Evolutionary conservation across 306 rosid species (phyloP), one percentile per base, ranked within the genome.

Genomic region (Biancaea sappan): DNA sequence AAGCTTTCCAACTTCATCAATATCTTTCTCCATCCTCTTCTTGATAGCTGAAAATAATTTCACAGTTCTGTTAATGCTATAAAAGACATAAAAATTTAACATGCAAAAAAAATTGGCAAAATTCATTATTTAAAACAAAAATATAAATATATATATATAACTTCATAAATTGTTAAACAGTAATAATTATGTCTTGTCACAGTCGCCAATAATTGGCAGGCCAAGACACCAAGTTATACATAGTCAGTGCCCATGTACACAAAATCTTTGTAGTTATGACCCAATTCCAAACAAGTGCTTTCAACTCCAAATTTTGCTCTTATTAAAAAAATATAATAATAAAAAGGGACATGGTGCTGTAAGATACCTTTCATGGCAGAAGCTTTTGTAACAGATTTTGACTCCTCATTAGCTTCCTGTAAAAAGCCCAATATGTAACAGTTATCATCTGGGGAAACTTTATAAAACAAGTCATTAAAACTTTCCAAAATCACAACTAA

Each of bases 11-110:
- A 94, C 98, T 84, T 94, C 98, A 84, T 94, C 98, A 54, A 91
- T 88, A 82, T 91, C 98, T 75, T 87, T 94, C 77, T 94, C 98
- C 98, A 94, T 94, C 75, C 94, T 93, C 88, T 91, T 94, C 75
- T 91, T 94, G 79, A 94, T 91, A 59, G 87, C 98, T 94, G 92
- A 85, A 79, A 77, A 41, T 61, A 69, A 81, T 29, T 76, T 48
- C 56, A 73, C 48, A 66, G 15, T 26, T 47, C 32, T 18, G 53
- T 71, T 35, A 75, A 58, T 48, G 50, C 58, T 67, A 34, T 16
- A 61, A 41, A 18, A 50, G 63, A 38, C 26, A 50, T 50, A 31
- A 66, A 66, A 51, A 74, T 44, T 74, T 15, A 53, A 65, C 41
- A 51, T 21, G 8, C 61, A 53, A 26, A 11, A 24, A 16, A n/a